Evolutionary conservation across 2,329 filamentous ascomycete species (phyloP), one percentile per base, ranked within the genome.

Genomic region (Trichoderma pleuroti): DNA sequence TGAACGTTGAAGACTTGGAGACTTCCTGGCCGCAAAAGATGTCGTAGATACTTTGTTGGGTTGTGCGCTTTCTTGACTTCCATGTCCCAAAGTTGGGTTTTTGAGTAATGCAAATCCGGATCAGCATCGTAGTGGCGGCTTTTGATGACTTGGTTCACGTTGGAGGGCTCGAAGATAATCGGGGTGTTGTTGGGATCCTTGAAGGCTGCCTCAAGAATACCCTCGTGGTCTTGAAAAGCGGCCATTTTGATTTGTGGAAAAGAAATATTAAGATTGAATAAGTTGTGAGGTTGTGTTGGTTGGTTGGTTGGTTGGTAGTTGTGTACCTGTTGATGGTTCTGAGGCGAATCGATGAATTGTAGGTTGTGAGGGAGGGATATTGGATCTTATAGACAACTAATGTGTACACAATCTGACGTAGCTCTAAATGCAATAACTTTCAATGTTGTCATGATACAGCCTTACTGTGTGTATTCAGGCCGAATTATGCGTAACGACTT

Each of bases 61-160:
- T 73, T 70, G 69, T 70, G 68, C 7, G 72, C 72, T 36, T 74
- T 74, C 28, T 68, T 71, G 14, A 68, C 57, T 39, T 74, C 70
- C 73, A 73, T 74, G 63, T 74, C 72, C 73, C 73, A 73, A 16
- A 73, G 62, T 28, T 73, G 73, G 5, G 71, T 68, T 52, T 59
- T 72, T 11, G 73, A 72, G 64, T 74, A 74, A 18, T 70, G 71
- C 59, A 73, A 70, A 14, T 72, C 63, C 39, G 71, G 49, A 26
- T 73, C 72, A 34, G 71, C 70, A 10, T 62, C 72, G 64, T 74
- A 74, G 59, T 52, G n/a, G 12, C 57, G 11, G 34, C 52, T 54
- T 34, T 61, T 60, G 66, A 74, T 68, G 67, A 72, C 59, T 36
- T 69, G 63, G 63, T 74, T 74, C 21, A 74, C 72, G n/a, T 73